These are phyloP conservation scores for Pythium dissotocum DNA, from an alignment of 352 stramenopile genomes.

Conservation along the genomic window DNA sequence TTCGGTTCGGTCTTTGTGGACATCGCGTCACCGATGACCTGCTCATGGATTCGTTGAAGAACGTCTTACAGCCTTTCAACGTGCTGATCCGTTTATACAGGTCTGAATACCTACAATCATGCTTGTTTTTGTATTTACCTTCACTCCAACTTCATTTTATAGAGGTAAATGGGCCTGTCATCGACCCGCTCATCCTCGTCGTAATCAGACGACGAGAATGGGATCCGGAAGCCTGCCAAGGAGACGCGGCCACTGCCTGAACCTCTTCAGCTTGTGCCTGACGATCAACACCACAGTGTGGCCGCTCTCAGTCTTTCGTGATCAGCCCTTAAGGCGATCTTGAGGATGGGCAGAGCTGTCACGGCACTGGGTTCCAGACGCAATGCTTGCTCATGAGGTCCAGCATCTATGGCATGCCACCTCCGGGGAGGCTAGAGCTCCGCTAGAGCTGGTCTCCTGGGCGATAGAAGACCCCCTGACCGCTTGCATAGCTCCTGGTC, in stretches of 20 bases:
- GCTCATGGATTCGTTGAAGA: not conserved
- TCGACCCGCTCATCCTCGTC: not conserved
- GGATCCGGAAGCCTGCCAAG: not conserved
- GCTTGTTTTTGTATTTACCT: not conserved
- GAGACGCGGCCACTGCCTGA: conserved; percentile 1
- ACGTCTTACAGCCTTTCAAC: not conserved
- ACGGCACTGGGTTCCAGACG: not conserved
- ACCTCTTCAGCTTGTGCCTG: not conserved
- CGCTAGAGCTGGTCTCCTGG: too few species aligned
- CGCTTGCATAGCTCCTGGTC: not conserved
- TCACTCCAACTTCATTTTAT: not conserved
- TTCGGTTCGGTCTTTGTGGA: not conserved
- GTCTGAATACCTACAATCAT: not conserved
- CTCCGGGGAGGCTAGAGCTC: too few species aligned
- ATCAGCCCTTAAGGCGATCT: not conserved
- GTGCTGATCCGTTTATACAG: not conserved
- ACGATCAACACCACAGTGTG: too few species aligned
- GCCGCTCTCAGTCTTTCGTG: not conserved
- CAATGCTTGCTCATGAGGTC: not conserved
- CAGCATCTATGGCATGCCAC: not conserved
- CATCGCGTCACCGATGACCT: not conserved
- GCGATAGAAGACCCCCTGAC: too few species aligned
- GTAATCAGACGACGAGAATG: conserved; percentile 2
- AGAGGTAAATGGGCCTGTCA: not conserved
- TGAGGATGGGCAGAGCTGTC: not conserved